Conservation (phyloP, 345 rosid genomes). For the Raphanus sativus region DNA sequence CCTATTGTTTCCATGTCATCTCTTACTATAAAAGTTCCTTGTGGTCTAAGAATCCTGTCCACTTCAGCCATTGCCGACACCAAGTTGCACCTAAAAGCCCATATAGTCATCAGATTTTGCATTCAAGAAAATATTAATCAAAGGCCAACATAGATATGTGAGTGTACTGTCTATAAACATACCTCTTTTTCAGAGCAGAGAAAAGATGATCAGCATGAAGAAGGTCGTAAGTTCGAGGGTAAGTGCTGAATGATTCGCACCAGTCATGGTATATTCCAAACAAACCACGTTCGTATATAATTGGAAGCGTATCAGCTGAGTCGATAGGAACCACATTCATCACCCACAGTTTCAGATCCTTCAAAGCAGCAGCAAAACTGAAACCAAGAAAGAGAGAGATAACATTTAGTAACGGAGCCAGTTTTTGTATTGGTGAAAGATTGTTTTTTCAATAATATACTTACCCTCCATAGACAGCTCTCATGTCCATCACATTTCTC, state of each 20-base stretch:
- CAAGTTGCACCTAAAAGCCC: conserved; percentile 56
- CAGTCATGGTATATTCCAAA: background rate
- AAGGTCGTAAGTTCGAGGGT: background rate
- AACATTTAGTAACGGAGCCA: background rate
- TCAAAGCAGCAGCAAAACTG: background rate
- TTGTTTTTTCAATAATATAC: background rate
- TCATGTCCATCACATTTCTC: background rate
- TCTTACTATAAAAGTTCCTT: conserved; percentile 68
- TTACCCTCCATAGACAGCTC: background rate
- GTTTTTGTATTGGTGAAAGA: background rate
- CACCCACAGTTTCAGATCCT: background rate
- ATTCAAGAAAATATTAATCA: background rate
- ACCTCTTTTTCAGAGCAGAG: background rate
- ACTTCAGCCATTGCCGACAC: conserved; percentile 70
- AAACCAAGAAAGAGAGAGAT: background rate
- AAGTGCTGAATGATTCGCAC: conserved; percentile 40
- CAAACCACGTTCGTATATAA: background rate
- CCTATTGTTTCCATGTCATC: conserved; percentile 62
- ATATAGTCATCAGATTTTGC: background rate
- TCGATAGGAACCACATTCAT: background rate
- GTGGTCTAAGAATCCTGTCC: conserved; percentile 82
- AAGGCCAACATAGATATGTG: background rate
- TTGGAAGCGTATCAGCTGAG: background rate
- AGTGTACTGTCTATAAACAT: background rate
- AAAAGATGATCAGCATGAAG: conserved; percentile 1